Evolutionary conservation across 768 basidiomycete species (phyloP).

Genomic region (Dioszegia aurantiaca): DNA sequence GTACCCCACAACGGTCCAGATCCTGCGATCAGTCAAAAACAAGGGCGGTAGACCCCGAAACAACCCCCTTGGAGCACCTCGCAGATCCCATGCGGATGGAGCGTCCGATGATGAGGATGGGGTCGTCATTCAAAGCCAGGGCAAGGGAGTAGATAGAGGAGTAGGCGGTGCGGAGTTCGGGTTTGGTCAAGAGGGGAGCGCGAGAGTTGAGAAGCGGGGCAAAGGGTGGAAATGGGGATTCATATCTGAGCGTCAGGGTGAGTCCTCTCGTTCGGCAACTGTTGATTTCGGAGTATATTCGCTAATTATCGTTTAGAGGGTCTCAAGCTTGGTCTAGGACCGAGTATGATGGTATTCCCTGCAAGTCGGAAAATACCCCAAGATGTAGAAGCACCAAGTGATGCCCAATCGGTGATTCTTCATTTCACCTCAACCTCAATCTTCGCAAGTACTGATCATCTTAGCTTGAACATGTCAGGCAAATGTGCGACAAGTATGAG

Average conservation of each 20-base stretch:
- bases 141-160: constrained; percentile 3
- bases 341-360: constrained; percentile 17
- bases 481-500: constrained; percentile 14
- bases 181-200: constrained; percentile 31
- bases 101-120: not conserved
- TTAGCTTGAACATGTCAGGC: constrained; percentile 10
- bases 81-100: no score
- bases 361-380: constrained; percentile 13
- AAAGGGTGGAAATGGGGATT: constrained; percentile 32
- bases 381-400: not conserved
- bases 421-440: not conserved
- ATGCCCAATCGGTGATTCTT: not conserved
- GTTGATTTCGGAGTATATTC: not conserved
- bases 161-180: constrained; percentile 25
- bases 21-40: constrained; percentile 3
- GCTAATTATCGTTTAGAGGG: not conserved
- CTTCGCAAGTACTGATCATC: no score
- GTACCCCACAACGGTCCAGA: not conserved
- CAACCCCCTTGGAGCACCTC: no score
- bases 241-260: constrained; percentile 14
- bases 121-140: not conserved
- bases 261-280: not conserved
- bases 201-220: constrained; percentile 13
- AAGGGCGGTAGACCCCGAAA: constrained; percentile 5
- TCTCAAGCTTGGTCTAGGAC: constrained; percentile 9